Base-by-base conservation (phyloP, 371 early-diverging fungal genomes). In the Saksenaea oblongispora region DNA sequence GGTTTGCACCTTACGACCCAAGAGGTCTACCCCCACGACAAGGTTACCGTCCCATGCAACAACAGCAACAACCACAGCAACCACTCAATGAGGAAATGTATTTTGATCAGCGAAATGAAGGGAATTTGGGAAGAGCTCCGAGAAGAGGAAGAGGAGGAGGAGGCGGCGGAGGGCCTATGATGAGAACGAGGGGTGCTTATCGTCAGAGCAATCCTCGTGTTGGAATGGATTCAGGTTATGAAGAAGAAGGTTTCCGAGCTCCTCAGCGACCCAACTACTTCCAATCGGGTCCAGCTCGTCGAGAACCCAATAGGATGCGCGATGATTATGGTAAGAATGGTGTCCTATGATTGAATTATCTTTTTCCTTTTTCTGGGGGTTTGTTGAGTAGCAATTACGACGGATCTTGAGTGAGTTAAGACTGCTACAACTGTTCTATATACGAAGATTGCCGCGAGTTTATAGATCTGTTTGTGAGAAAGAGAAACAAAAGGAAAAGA, bases 121-220 rank as follows among this genome's bases (percentile, higher is more conserved):
- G 55, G 27, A 54, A 51, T 37, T 56, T 56, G 54, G 53, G 47
- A 54, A 61, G 34, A 57, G 10, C 42, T 15, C 14, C 53, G 44
- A 56, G 36, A 35, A 62, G 34, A 22, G 44, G 64, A 51, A 39
- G 56, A 28, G 59, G 66, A 17, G 59, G 58, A 1, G 35, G 58
- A 22, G 59, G 70, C 1, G 67, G 63, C n/a, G 63, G 66, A 51
- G 69, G 65, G 4, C 56, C 74, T 26, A 67, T 74, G 67, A 71
- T 65, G 65, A 63, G 63, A 57, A 13, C 63, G 18, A 63, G 35
- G 57, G 63, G 63, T 35, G 2, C 61, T 14, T 61, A 51, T 13
- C 44, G 55, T 67, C 66, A 66, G 54, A 61, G 67, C 17, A 61
- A 28, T 37, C 56, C 60, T 55, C 60, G 64, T 36, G 63, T 44